A percentile compares a stretch with the other conserved stretches of the same genome.
phyloP scores from a whole-genome alignment of 2,329 filamentous ascomycete genomes.

The Cladosporium sp. region DNA sequence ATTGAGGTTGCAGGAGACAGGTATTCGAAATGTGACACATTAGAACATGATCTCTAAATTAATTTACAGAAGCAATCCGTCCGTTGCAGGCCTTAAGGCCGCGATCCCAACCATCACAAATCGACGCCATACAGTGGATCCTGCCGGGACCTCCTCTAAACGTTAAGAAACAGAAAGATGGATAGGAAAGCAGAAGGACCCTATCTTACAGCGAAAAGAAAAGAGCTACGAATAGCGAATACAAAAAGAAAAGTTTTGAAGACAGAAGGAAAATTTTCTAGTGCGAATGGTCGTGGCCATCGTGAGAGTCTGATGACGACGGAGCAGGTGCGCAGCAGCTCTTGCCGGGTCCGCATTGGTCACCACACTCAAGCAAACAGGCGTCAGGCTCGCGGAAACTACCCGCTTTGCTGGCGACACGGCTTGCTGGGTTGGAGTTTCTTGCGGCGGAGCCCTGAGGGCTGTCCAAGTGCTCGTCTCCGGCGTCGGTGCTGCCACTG shows the following conservation, averaged over 20 bases:
- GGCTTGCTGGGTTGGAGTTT: conserved; percentile 37
- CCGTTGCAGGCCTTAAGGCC: not conserved
- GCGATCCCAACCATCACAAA: not conserved
- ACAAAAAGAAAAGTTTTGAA: not conserved
- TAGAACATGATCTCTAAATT: not conserved
- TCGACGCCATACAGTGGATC: conserved; percentile 10
- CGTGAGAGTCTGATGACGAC: conserved; percentile 18
- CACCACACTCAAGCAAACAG: conserved; percentile 47
- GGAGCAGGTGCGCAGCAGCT: conserved; percentile 42
- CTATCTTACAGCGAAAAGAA: conserved; percentile 4
- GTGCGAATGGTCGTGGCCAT: conserved; percentile 40
- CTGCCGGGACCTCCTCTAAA: not conserved
- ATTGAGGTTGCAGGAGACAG: not conserved
- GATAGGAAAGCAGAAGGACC: not conserved
- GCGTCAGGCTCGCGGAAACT: conserved; percentile 35
- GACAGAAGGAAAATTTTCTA: not conserved
- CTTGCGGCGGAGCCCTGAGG: conserved; percentile 28
- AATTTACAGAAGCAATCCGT: conserved; percentile 5
- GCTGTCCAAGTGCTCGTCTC: conserved; percentile 31
- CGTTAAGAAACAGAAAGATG: not conserved
- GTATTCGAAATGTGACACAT: not conserved
- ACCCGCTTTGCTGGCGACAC: conserved; percentile 34
- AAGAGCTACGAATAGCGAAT: not conserved
- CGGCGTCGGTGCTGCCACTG: conserved; percentile 32
- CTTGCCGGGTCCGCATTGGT: conserved; percentile 44